phyloP scores from a whole-genome alignment of 768 basidiomycete species.

The Tephrocybe sp. region DNA sequence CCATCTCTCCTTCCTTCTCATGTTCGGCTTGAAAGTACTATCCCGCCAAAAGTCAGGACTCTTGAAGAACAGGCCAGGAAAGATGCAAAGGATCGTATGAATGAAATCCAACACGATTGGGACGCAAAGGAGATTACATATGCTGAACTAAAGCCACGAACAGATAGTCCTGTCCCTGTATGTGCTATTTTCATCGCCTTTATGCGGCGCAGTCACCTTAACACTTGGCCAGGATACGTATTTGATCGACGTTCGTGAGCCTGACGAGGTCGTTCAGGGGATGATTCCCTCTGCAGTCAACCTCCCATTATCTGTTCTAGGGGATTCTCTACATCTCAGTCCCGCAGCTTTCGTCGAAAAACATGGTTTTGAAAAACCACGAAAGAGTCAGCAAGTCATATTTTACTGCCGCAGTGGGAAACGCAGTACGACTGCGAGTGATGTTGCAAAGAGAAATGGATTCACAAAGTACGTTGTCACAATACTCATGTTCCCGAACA shows the following conservation, averaged over 20 bases:
- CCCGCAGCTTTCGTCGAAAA: conserved; percentile 57
- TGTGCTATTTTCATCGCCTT: conserved; percentile 13
- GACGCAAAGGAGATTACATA: conserved; percentile 71
- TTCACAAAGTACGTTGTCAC: conserved; percentile 65
- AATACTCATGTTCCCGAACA: neutral
- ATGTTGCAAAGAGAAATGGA: conserved; percentile 80
- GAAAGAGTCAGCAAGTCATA: conserved; percentile 68
- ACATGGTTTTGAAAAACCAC: conserved; percentile 76
- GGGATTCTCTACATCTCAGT: conserved; percentile 59
- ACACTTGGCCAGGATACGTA: conserved; percentile 54
- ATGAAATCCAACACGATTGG: conserved; percentile 71
- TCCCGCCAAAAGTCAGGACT: conserved; percentile 19
- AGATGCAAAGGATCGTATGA: conserved; percentile 31
- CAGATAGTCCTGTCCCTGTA: conserved; percentile 72
- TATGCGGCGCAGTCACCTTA: conserved; percentile 1
- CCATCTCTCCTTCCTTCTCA: conserved; percentile 8
- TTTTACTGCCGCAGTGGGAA: conserved; percentile 93
- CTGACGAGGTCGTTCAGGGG: conserved; percentile 87
- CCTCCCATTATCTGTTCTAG: conserved; percentile 79
- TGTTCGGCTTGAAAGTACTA: conserved; percentile 19
- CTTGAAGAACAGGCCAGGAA: conserved; percentile 33
- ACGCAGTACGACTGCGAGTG: conserved; percentile 78
- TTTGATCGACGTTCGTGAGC: conserved; percentile 91
- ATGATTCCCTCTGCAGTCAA: conserved; percentile 93
- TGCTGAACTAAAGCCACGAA: conserved; percentile 78